Evolutionary conservation across 75 land plant genomes (phyloP), one percentile per base, ranked within the genome.

Genomic region (Ceratopteris richardii): DNA sequence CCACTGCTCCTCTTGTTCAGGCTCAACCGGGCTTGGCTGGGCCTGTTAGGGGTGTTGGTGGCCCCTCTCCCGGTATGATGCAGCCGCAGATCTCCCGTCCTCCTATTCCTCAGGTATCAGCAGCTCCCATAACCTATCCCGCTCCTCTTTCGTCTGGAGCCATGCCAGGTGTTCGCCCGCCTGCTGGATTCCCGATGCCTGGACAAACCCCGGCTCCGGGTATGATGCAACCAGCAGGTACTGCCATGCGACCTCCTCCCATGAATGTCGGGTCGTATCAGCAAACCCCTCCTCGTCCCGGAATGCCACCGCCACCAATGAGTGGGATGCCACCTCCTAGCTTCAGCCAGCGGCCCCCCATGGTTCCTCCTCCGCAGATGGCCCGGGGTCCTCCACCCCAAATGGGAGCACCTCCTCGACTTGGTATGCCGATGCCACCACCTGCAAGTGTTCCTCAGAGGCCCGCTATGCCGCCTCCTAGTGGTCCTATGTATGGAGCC

Each of bases 21-120:
- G 84, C 96, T 0, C 94, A 84, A 66, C 93, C 97, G 0, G 97
- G 97, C 1, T 73, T 91, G 0, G 81, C 94, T 7, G 97, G 94
- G 0, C 97, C 97, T 12, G 86, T 82, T 1, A 58, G 97, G 3
- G 97, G 97, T 0, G 82, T 91, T 0, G 97, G 97, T 7, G 97
- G 97, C 0, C 97, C 97, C 1, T 72, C 89, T 1, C 94, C 97
- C 0, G 93, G 94, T 0, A 84, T 91, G 94, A 91, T 91, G 97
- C 97, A 88, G 76, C 97, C 97, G 0, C 93, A 88, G 73, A 77
- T 84, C 54, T 51, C 76, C 0, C 62, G 91, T n/a, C 83, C 87
- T 39, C 85, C 82, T 6, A 46, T 75, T 24, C 77, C 84, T 0
- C 86, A 79, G 66, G 65, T 84, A 11, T 76, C 85, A 7, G 76